A percentile compares a stretch with the other conserved stretches of the same genome.
These are phyloP conservation scores for Athelia psychrophila DNA, from an alignment of 1,284 basidiomycete species.

Conservation along the genomic window DNA sequence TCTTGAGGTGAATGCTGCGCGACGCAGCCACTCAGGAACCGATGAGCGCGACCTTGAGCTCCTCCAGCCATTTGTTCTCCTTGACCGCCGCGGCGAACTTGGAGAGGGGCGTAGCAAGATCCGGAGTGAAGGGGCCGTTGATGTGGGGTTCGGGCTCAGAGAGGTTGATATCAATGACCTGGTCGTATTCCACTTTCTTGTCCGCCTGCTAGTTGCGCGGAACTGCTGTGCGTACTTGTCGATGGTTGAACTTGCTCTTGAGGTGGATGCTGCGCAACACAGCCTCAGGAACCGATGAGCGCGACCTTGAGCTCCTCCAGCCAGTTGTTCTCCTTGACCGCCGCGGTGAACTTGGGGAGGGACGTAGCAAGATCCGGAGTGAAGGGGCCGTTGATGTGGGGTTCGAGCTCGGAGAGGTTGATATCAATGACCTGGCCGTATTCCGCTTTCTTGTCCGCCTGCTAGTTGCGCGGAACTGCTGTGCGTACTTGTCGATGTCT, in stretches of 20 bases:
- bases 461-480: conserved; percentile 91
- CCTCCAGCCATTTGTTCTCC: conserved; percentile 95
- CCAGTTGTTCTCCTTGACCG: conserved; percentile 96
- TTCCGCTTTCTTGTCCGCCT: conserved; percentile 86
- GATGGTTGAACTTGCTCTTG: conserved; percentile 94
- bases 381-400: conserved; percentile 99
- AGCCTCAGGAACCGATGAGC: conserved; percentile 98
- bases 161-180: conserved; percentile 93
- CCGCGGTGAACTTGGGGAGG: conserved; percentile 92
- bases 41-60: conserved; percentile 97
- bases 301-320: conserved; percentile 96
- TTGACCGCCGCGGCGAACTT: conserved; percentile 92
- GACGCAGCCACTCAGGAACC: conserved; percentile 94
- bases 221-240: conserved; percentile 88
- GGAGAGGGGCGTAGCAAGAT: conserved; percentile 94
- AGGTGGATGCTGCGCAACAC: conserved; percentile 81
- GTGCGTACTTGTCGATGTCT: conserved; percentile 89
- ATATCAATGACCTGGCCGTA: conserved; percentile 97
- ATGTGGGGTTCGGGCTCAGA: conserved; percentile 98
- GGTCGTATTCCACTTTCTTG: conserved; percentile 90
- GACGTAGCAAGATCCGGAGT: conserved; percentile 96
- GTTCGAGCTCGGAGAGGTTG: conserved; percentile 95
- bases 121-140: conserved; percentile 98
- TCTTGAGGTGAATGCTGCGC: conserved; percentile 90
- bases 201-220: conserved; percentile 93